Base-by-base conservation (phyloP, 805 yeast species). In the Blastobotrys terrestris region DNA sequence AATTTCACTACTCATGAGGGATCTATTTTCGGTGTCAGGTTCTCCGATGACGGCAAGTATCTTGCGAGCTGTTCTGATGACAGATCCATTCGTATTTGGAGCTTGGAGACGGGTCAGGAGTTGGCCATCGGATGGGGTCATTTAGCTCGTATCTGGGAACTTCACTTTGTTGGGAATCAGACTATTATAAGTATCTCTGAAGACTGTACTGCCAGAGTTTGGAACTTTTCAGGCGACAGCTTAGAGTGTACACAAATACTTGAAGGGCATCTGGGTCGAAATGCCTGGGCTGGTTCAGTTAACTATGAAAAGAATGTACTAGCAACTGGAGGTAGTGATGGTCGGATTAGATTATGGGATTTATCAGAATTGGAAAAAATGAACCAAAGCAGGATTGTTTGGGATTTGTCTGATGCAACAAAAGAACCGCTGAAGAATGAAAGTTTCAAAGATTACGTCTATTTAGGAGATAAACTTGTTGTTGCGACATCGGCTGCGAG, bases 101-200 rank as follows among this genome's bases (percentile, higher is more conserved):
- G 80, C 60, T 70, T 84, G 55, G 61, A 62, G 4, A 63, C 78
- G 1, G 92, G 95, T 0, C 60, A 69, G 8, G 68, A 81, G 35
- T 59, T 86, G 41, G 85, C 92, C 1, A 79, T 83, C 22, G 97
- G 96, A 0, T 94, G 97, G 97, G 99, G 98, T 13, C 99, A 94
- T 65, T 84, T 86, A 1, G 92, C 98, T 0, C 78, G 99, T 64
- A 91, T 94, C 42, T 94, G 99, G 99, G 77, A 79, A 44, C 71
- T 92, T 45, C 75, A 74, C 48, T 87, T 88, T 63, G 77, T 72
- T 53, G 69, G 70, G 3, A 59, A 66, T 15, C 63, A 58, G 3
- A 66, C 70, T 3, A 60, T 83, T 0, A 71, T 88, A 14, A 81
- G 95, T 66, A 81, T 83, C 21, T 83, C 95, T 3, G 99, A 94